Conservation (phyloP, 2,329 filamentous ascomycete species). For the Amylocarpus encephaloides region DNA sequence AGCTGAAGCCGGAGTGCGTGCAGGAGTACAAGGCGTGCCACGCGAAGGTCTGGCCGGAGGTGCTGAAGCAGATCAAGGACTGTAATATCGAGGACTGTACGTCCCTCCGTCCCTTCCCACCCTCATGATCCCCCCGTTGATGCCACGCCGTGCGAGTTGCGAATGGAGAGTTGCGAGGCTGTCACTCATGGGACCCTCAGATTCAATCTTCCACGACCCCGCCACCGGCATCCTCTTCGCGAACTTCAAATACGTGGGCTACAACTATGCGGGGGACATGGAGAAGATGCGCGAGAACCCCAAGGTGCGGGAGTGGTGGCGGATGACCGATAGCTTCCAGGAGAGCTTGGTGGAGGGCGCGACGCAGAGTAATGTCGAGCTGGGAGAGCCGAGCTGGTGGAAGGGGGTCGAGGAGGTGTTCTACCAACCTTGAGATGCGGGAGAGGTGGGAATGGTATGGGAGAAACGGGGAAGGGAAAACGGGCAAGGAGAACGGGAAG, state of each 20-base stretch:
- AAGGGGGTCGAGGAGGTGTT: constrained; percentile 64
- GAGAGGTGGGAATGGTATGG: not conserved
- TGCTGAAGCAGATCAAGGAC: constrained; percentile 67
- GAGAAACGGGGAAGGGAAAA: not conserved
- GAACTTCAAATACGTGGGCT: constrained; percentile 72
- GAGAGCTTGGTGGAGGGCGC: constrained; percentile 56
- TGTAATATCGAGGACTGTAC: constrained; percentile 69
- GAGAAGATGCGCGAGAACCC: constrained; percentile 65
- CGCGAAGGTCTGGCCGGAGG: constrained; percentile 69
- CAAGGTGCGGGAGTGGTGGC: constrained; percentile 73
- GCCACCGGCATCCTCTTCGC: constrained; percentile 61
- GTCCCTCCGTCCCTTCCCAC: constrained; percentile 21
- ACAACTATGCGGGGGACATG: constrained; percentile 69
- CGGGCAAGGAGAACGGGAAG: not conserved
- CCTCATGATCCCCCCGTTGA: not conserved
- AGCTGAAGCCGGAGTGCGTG: constrained; percentile 59
- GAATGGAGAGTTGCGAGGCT: not conserved
- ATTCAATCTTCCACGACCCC: constrained; percentile 68
- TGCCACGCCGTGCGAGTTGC: not conserved
- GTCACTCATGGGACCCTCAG: no score
- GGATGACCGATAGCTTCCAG: constrained; percentile 72
- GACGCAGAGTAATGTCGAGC: constrained; percentile 47
- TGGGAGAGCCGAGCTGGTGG: constrained; percentile 58
- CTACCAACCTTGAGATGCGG: constrained; percentile 41
- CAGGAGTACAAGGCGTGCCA: constrained; percentile 69